phyloP scores from a whole-genome alignment of 208 protist genomes.

The Naegleria lovaniensis region DNA sequence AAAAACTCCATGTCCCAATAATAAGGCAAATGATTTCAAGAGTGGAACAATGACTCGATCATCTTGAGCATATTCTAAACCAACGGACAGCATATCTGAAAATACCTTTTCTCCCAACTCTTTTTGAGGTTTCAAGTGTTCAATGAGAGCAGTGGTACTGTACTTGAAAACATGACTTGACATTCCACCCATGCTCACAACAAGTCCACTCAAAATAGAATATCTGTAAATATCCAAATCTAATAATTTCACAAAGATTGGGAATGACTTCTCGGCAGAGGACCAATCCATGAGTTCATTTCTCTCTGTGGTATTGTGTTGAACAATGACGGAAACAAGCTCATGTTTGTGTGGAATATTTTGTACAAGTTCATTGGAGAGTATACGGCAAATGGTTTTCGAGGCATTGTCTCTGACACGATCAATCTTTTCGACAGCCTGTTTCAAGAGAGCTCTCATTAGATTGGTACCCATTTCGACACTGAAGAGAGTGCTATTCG shows the following conservation, averaged over 20 bases:
- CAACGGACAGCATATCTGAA: constrained; percentile 52
- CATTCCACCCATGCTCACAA: constrained; percentile 69
- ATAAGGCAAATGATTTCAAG: constrained; percentile 52
- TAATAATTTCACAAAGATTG: constrained; percentile 39
- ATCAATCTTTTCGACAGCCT: constrained; percentile 81
- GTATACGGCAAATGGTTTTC: constrained; percentile 43
- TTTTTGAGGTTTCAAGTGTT: background rate
- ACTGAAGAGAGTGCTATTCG: background rate
- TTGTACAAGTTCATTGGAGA: constrained; percentile 24
- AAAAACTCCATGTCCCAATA: constrained; percentile 59
- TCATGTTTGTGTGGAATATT: background rate
- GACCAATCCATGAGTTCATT: constrained; percentile 32
- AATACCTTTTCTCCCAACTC: constrained; percentile 46
- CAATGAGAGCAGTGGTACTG: constrained; percentile 56
- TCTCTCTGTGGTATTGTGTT: background rate
- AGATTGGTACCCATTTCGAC: constrained; percentile 27
- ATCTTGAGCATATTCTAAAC: constrained; percentile 48
- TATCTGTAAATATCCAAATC: background rate
- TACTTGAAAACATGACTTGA: constrained; percentile 64
- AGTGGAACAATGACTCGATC: constrained; percentile 72
- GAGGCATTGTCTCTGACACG: constrained; percentile 62
- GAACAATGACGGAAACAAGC: background rate
- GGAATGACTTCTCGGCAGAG: constrained; percentile 42
- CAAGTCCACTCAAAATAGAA: constrained; percentile 61
- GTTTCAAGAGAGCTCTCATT: constrained; percentile 63